Conservation (phyloP, 2,329 filamentous ascomycete species). For the Paradendryphiella salina region DNA sequence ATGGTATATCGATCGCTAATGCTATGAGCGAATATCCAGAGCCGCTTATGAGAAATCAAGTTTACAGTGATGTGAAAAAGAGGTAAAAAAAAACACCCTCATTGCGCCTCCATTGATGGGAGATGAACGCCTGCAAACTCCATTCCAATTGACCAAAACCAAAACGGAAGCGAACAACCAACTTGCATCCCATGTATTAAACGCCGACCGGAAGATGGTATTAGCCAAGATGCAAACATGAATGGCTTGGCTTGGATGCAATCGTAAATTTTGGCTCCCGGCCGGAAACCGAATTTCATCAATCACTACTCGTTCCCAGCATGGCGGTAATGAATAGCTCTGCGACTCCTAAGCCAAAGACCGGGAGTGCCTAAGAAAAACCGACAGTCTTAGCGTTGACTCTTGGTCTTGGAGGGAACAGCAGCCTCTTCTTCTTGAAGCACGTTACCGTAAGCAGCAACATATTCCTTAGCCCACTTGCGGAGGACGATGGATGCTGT, state of each 20-base stretch:
- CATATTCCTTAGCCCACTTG: conserved; percentile 84
- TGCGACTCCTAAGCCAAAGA: conserved; percentile 15
- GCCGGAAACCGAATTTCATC: conserved; percentile 11
- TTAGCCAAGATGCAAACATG: conserved; percentile 45
- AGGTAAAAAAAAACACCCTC: conserved; percentile 23
- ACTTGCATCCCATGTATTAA: conserved; percentile 41
- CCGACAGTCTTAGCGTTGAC: conserved; percentile 28
- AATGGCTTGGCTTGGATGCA: conserved; percentile 31
- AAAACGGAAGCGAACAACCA: conserved; percentile 30
- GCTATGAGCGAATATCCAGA: conserved; percentile 44
- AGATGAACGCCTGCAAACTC: conserved; percentile 34
- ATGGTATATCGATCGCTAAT: conserved; percentile 38
- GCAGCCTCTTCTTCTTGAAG: conserved; percentile 32
- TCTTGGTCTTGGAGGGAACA: conserved; percentile 27
- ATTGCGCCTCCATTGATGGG: conserved; percentile 30
- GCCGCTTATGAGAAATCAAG: conserved; percentile 43
- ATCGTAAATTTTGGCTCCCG: conserved; percentile 19
- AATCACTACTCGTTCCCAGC: conserved; percentile 10
- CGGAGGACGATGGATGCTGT: conserved; percentile 87
- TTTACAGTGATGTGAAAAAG: conserved; percentile 35
- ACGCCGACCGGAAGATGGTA: conserved; percentile 40
- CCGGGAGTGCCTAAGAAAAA: conserved; percentile 24
- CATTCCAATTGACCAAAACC: conserved; percentile 17
- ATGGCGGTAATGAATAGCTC: conserved; percentile 12
- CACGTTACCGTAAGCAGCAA: conserved; percentile 38